Evolutionary conservation across 2,329 filamentous ascomycete species (phyloP).

Genomic region (Hypoxylon sp.): DNA sequence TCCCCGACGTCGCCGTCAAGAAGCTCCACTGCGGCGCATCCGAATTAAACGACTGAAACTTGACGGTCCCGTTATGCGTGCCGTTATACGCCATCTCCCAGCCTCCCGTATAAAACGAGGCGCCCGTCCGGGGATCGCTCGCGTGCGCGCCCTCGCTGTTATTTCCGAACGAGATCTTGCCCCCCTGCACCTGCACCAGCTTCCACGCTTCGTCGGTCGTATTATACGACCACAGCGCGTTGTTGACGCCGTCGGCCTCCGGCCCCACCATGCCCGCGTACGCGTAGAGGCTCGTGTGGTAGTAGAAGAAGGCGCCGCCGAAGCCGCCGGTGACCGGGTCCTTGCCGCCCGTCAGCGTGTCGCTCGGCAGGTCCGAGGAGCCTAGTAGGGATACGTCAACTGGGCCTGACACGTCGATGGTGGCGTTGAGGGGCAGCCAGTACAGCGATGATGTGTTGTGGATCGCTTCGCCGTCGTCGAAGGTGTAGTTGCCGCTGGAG

Average conservation of each 20-base stretch:
- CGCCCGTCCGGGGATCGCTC: conserved; percentile 33
- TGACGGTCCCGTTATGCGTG: conserved; percentile 33
- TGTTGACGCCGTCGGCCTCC: conserved; percentile 19
- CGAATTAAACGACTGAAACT: conserved; percentile 31
- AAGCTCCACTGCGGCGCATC: conserved; percentile 27
- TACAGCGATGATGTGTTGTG: conserved; percentile 31
- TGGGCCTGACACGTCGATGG: conserved; percentile 31
- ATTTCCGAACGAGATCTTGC: conserved; percentile 21
- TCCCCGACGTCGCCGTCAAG: conserved; percentile 10
- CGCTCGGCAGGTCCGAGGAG: conserved; percentile 22
- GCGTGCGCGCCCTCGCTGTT: conserved; percentile 19
- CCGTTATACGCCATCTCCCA: conserved; percentile 27
- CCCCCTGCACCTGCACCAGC: conserved; percentile 18
- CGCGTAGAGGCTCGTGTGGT: conserved; percentile 35
- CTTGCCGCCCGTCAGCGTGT: conserved; percentile 19
- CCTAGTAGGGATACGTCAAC: conserved; percentile 27
- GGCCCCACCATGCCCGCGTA: conserved; percentile 29
- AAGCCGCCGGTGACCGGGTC: conserved; percentile 11
- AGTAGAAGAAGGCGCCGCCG: conserved; percentile 35
- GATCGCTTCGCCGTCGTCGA: conserved; percentile 25
- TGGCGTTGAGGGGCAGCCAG: conserved; percentile 34
- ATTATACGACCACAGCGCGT: conserved; percentile 38
- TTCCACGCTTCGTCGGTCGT: conserved; percentile 27
- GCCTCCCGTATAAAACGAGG: conserved; percentile 37
- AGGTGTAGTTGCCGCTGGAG: conserved; percentile 40